phyloP scores from a whole-genome alignment of 139 green algal genomes.

The Spirogloea muscicola region DNA sequence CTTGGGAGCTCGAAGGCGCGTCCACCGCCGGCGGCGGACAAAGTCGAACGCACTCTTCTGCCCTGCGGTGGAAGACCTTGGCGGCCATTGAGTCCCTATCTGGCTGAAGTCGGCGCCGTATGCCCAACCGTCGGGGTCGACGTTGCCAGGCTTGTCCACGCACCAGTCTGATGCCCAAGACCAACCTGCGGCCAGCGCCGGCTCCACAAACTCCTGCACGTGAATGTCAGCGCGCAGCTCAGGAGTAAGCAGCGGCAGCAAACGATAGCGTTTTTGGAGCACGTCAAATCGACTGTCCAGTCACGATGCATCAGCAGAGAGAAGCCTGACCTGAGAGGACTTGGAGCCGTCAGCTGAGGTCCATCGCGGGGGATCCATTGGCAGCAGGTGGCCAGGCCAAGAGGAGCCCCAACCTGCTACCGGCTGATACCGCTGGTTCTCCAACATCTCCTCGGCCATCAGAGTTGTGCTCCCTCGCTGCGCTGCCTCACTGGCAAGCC shows the following conservation, averaged over 20 bases:
- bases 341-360: conserved; percentile 43
- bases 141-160: conserved; percentile 53
- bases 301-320: no score
- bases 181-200: conserved; percentile 62
- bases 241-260: no score
- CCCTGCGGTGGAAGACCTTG: background rate
- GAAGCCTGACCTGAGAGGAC: conserved; percentile 10
- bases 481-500: background rate
- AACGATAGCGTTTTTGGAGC: no score
- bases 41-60: conserved; percentile 49
- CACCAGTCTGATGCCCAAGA: conserved; percentile 70
- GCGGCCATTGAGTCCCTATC: conserved; percentile 45
- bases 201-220: no score
- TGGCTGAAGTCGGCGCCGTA: conserved; percentile 55
- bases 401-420: conserved; percentile 52
- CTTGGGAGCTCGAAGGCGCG: no score
- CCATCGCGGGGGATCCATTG: conserved; percentile 61
- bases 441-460: conserved; percentile 75
- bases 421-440: conserved; percentile 77
- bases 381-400: conserved; percentile 53
- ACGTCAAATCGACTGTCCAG: no score
- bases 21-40: conserved; percentile 57
- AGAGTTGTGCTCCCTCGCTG: conserved; percentile 54
- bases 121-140: conserved; percentile 67
- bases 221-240: no score